Base-by-base conservation (phyloP, 768 basidiomycete genomes). In the Amanita subjunquillea region DNA sequence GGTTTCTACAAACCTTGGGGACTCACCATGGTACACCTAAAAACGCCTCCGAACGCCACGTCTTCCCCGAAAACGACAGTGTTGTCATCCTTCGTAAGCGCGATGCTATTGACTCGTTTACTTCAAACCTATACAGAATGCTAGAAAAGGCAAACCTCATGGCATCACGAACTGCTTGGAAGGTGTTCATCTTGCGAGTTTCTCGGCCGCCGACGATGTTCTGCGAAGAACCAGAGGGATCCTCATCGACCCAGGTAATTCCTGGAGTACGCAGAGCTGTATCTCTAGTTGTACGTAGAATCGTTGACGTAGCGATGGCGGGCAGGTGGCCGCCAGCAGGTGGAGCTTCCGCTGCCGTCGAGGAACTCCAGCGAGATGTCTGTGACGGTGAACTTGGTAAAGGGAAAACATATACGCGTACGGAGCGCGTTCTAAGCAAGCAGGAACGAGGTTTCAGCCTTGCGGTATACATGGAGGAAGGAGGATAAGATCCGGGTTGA, bases 181-280 rank as follows among this genome's bases (percentile, higher is more conserved):
- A 96, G 58, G 85, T 72, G 63, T 97, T 97, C 91, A 95, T 95
- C 71, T 93, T 92, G 58, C 91, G 80, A 20, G 91, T 94, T 67
- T 91, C 87, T 48, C 88, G 78, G 13, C 88, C 89, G 17, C 80
- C 87, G 12, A 85, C 69, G 37, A 80, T 73, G 34, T 69, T 68
- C 40, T 65, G 68, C 45, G 73, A 57, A 10, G 75, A 65, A 5
- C 65, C 68, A 15, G 69, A 66, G 17, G 67, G 63, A 48, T 78
- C 79, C 34, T 81, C 82, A 53, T 89, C 85, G 9, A 71, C 63
- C 85, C 87, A 93, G n/a, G 58, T 61, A 45, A 93, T 64, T 6
- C 82, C 88, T 2, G 84, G 82, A 0, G 88, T 85, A 41, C 80
- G 82, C 8, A 94, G 67, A 2, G 87, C 80, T 17, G 74, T 59